These are phyloP conservation scores for Sarocladium brachiariae DNA, from an alignment of 2,329 filamentous ascomycete species.

Conservation along the genomic window DNA sequence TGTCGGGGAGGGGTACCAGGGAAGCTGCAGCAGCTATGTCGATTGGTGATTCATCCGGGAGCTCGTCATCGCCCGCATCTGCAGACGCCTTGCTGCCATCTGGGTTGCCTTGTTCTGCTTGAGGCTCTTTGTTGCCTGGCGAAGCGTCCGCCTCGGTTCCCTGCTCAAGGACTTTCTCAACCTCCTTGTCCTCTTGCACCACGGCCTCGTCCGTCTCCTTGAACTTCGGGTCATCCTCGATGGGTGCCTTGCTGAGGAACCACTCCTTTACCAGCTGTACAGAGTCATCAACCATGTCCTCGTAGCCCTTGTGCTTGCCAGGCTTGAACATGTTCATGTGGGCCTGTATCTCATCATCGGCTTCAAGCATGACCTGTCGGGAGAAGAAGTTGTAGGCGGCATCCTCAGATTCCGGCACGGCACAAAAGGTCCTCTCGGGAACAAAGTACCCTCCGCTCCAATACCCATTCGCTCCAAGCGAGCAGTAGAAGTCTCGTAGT, in stretches of 20 bases:
- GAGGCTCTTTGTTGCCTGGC: slow-evolving; percentile 10
- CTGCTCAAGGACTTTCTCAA: slow-evolving; percentile 24
- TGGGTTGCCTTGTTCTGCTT: slow-evolving; percentile 9
- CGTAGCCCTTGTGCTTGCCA: slow-evolving; percentile 56
- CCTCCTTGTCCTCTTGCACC: slow-evolving; percentile 20
- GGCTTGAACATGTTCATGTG: slow-evolving; percentile 62
- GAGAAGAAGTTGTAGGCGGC: slow-evolving; percentile 36
- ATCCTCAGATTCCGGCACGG: slow-evolving; percentile 51
- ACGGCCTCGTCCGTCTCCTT: slow-evolving; percentile 31
- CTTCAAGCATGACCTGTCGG: slow-evolving; percentile 55
- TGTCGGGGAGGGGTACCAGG: slow-evolving; percentile 39
- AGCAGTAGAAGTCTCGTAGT: slow-evolving; percentile 69
- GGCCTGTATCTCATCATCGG: slow-evolving; percentile 63
- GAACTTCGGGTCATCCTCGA: slow-evolving; percentile 41
- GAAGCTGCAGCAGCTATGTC: slow-evolving; percentile 47
- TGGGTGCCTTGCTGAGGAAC: slow-evolving; percentile 40
- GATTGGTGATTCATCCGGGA: slow-evolving; percentile 38
- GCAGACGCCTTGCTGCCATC: slow-evolving; percentile 9
- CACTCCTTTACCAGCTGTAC: slow-evolving; percentile 51
- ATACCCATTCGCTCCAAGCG: slow-evolving; percentile 63
- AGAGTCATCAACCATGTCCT: slow-evolving; percentile 53
- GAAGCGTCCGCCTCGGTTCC: slow-evolving; percentile 13
- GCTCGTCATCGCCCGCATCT: slow-evolving; percentile 11
- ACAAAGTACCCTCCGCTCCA: slow-evolving; percentile 54
- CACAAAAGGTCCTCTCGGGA: slow-evolving; percentile 72